Conservation (phyloP, 495 filamentous ascomycete genomes). For the Aspergillus wentii region DNA sequence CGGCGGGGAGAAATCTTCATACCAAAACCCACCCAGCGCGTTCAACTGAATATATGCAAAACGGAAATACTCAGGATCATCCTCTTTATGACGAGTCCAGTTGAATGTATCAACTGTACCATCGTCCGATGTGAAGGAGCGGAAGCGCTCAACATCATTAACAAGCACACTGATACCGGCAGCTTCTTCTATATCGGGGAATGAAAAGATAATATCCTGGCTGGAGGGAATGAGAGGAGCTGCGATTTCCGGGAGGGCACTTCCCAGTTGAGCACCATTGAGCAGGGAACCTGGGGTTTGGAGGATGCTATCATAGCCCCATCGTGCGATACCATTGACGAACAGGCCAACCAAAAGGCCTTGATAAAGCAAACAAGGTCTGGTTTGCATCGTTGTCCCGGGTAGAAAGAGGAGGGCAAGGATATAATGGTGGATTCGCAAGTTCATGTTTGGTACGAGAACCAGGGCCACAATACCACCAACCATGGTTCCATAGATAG, state of each 20-base stretch:
- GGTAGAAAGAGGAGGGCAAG: slow-evolving; percentile 54
- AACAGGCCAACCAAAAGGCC: slow-evolving; percentile 60
- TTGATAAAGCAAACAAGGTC: slow-evolving; percentile 54
- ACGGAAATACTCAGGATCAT: slow-evolving; percentile 67
- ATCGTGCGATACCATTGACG: slow-evolving; percentile 62
- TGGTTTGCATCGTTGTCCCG: slow-evolving; percentile 53
- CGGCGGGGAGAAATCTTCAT: slow-evolving; percentile 74
- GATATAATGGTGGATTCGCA: slow-evolving; percentile 65
- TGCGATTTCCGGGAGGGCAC: slow-evolving; percentile 38
- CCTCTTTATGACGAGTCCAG: slow-evolving; percentile 37
- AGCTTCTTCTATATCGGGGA: slow-evolving; percentile 30
- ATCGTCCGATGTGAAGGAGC: slow-evolving; percentile 35
- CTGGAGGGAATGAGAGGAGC: slow-evolving; percentile 23
- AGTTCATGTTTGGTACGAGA: slow-evolving; percentile 51
- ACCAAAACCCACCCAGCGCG: slow-evolving; percentile 47
- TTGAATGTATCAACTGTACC: slow-evolving; percentile 36
- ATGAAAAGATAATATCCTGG: slow-evolving; percentile 45
- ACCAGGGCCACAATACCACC: slow-evolving; percentile 40
- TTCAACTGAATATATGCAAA: slow-evolving; percentile 65
- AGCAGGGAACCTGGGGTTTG: slow-evolving; percentile 50
- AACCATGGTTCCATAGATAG: slow-evolving; percentile 57
- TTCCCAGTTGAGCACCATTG: slow-evolving; percentile 44
- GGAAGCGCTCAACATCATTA: slow-evolving; percentile 55
- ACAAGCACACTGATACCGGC: slow-evolving; percentile 54
- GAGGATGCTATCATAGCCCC: slow-evolving; percentile 59